These are phyloP conservation scores for Eucalyptus grandis DNA, from an alignment of 345 rosid species.

Conservation along the genomic window DNA sequence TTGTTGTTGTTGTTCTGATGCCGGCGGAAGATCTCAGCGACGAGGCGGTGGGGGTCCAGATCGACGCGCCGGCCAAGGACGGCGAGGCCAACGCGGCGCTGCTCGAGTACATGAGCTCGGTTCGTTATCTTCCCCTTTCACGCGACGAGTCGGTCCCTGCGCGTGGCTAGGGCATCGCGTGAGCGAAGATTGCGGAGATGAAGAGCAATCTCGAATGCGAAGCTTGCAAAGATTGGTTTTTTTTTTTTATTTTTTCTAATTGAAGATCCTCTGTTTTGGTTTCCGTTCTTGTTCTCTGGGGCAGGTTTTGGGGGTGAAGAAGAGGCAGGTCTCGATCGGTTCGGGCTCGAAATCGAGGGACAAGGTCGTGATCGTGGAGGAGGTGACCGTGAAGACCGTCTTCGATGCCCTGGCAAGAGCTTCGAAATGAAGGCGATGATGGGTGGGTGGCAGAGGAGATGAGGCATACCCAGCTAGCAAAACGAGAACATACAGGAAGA, in stretches of 20 bases:
- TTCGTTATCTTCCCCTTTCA: neutral
- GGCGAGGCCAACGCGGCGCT: conserved; percentile 94
- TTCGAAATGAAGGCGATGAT: conserved; percentile 9
- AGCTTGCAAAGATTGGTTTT: neutral
- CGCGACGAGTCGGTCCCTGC: neutral
- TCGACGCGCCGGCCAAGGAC: conserved; percentile 90
- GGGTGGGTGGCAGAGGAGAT: neutral
- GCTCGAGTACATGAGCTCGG: conserved; percentile 81
- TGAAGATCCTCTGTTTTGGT: neutral
- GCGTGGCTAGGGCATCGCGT: neutral
- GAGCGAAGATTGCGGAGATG: neutral
- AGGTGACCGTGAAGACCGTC: conserved; percentile 36
- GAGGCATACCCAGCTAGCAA: neutral
- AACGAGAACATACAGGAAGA: neutral
- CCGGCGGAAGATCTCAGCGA: conserved; percentile 51
- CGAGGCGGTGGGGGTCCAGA: conserved; percentile 76
- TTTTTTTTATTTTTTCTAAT: neutral
- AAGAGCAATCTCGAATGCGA: neutral
- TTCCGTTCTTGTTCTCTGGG: neutral
- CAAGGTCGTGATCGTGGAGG: conserved; percentile 83
- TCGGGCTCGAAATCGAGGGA: conserved; percentile 86
- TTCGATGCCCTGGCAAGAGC: conserved; percentile 48
- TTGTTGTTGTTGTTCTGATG: neutral
- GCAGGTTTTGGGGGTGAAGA: conserved; percentile 79
- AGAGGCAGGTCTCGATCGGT: conserved; percentile 72